A percentile compares a stretch with the other conserved stretches of the same genome.
Conservation (phyloP, 2,329 filamentous ascomycete species). For the Cadophora malorum region DNA sequence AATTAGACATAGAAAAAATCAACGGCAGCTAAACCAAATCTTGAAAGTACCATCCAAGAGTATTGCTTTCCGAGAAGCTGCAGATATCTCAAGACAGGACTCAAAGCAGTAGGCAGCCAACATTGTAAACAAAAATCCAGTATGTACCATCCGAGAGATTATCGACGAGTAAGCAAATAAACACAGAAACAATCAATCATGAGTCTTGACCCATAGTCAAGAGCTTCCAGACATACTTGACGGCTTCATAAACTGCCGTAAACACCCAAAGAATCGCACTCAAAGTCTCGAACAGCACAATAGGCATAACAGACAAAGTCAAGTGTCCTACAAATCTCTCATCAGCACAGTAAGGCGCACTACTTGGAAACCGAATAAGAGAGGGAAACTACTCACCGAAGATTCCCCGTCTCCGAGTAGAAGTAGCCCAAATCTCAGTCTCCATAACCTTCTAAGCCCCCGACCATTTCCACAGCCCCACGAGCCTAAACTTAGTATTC, state of each 20-base stretch:
- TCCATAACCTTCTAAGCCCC: constrained; percentile 32
- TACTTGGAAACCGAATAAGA: no score
- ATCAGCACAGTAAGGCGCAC: no score
- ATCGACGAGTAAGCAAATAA: neutral
- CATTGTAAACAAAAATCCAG: neutral
- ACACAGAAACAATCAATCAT: neutral
- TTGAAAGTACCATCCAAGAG: no score
- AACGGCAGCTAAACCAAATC: no score
- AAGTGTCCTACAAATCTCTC: constrained; percentile 17
- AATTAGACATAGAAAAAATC: no score
- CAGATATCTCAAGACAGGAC: neutral
- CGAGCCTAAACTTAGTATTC: constrained; percentile 55
- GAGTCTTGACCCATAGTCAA: constrained; percentile 15
- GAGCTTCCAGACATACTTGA: constrained; percentile 21
- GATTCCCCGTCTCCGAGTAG: constrained; percentile 30
- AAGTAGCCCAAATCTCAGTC: constrained; percentile 33
- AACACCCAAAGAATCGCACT: constrained; percentile 24
- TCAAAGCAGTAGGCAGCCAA: neutral
- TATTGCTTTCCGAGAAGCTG: neutral
- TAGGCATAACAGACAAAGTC: constrained; percentile 23
- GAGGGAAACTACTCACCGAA: constrained; percentile 23
- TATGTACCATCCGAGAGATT: neutral
- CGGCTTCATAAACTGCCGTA: neutral
- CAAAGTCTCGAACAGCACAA: constrained; percentile 27
- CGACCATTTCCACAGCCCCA: constrained; percentile 38